These are phyloP conservation scores for Hyparrhenia diplandra DNA, from an alignment of 176 grass and related monocot species.

Conservation along the genomic window DNA sequence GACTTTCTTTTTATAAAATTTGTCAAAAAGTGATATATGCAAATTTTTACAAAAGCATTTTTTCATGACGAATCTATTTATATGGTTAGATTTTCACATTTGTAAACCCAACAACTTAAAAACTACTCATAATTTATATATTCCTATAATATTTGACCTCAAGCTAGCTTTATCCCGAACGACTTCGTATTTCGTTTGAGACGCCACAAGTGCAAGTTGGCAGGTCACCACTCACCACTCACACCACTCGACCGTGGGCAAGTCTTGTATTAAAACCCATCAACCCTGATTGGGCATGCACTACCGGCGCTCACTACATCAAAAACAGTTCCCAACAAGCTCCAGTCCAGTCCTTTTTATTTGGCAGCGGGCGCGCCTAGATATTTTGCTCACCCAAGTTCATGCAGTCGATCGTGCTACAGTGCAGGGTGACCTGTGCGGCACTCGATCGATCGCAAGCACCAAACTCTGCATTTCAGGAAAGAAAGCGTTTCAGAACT, in stretches of 20 bases:
- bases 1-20: no score
- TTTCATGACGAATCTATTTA: no score
- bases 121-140: no score
- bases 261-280: neutral
- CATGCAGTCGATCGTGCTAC: neutral
- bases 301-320: neutral
- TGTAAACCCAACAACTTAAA: no score
- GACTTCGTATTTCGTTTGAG: neutral
- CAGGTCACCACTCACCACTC: neutral
- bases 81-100: no score
- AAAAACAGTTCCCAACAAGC: neutral
- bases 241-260: neutral
- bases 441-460: neutral
- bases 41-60: no score
- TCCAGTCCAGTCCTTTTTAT: neutral
- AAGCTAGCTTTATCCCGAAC: no score
- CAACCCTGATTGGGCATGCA: neutral
- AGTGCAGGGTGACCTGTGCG: neutral
- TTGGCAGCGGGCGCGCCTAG: neutral
- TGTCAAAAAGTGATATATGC: no score
- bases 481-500: neutral
- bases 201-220: neutral
- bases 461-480: neutral
- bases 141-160: no score
- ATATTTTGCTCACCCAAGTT: neutral